Conservation (phyloP, 345 rosid genomes). For the Citrus sinensis region DVS_A1.0 CM039163.1:50331001-50331500, state of each 20-base stretch:
- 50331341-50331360: neutral
- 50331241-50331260: neutral
- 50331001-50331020: neutral
- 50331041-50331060: neutral
- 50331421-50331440: slow-evolving; percentile 54
- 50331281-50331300: neutral
- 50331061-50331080: slow-evolving; percentile 44
- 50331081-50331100: slow-evolving; percentile 37
- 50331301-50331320: neutral
- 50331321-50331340: neutral
- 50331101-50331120: slow-evolving; percentile 41
- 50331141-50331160: slow-evolving; percentile 31
- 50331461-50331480: slow-evolving; percentile 64
- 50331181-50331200: neutral
- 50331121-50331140: slow-evolving; percentile 36
- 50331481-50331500: slow-evolving; percentile 49
- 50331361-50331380: slow-evolving; percentile 45
- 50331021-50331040: neutral
- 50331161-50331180: slow-evolving; percentile 40
- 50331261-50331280: neutral
- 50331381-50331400: slow-evolving; percentile 45
- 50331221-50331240: neutral
- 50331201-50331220: too few species aligned
- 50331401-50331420: slow-evolving; percentile 62
- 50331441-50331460: slow-evolving; percentile 51